A percentile compares a stretch with the other conserved stretches of the same genome.
These are phyloP conservation scores for Dothidotthia symphoricarpi DNA, from an alignment of 2,329 filamentous ascomycete genomes.

Conservation along the genomic window DNA sequence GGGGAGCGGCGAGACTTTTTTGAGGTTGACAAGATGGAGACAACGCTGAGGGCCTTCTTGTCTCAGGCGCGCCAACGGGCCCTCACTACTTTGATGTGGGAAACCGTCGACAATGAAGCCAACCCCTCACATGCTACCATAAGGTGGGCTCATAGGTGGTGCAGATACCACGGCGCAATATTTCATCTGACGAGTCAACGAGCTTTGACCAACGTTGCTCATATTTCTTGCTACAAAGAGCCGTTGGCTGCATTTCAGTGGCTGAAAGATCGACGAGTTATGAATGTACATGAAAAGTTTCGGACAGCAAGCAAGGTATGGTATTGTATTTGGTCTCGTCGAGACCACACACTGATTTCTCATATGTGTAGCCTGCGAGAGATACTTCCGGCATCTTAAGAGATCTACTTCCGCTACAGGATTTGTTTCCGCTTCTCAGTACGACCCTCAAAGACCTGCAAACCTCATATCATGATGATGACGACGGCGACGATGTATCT, in stretches of 20 bases:
- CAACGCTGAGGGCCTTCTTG: slow-evolving; percentile 39
- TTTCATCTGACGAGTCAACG: slow-evolving; percentile 28
- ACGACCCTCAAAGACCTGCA: slow-evolving; percentile 29
- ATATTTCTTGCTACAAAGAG: slow-evolving; percentile 29
- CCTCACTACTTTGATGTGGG: slow-evolving; percentile 43
- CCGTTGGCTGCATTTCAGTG: slow-evolving; percentile 41
- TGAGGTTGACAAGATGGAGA: slow-evolving; percentile 42
- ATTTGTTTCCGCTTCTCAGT: slow-evolving; percentile 28
- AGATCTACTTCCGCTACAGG: slow-evolving; percentile 31
- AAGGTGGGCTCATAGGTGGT: slow-evolving; percentile 39
- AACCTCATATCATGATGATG: slow-evolving; percentile 19
- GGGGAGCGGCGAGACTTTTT: slow-evolving; percentile 41
- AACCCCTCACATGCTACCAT: slow-evolving; percentile 38
- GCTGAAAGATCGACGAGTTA: slow-evolving; percentile 39
- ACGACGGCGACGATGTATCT: slow-evolving; percentile 25
- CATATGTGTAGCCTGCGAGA: slow-evolving; percentile 23
- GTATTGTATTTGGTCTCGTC: background rate
- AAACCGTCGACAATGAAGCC: slow-evolving; percentile 36
- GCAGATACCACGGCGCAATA: slow-evolving; percentile 38
- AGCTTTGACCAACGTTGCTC: slow-evolving; percentile 25
- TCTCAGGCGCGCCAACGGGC: slow-evolving; percentile 38
- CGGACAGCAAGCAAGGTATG: slow-evolving; percentile 31
- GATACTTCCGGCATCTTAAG: slow-evolving; percentile 34
- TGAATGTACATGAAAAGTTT: slow-evolving; percentile 39
- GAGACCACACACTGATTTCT: slow-evolving; percentile 1